Base-by-base conservation (phyloP, 2,329 filamentous ascomycete species). In the Colletotrichum sublineola region DNA sequence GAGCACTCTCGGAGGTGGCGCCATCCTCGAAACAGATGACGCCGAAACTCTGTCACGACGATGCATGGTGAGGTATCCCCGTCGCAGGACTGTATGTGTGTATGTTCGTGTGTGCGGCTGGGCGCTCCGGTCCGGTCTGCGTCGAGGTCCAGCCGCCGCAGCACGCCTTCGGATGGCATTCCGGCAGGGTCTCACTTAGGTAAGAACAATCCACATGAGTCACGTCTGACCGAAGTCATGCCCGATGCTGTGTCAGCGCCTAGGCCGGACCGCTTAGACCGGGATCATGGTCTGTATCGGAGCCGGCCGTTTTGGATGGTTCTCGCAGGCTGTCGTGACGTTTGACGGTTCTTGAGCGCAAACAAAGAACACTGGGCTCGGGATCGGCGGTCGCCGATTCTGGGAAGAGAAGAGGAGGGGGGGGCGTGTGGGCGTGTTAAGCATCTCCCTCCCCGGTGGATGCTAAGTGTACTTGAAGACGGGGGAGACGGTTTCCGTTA, bases 201-300 rank as follows among this genome's bases (percentile, higher is more conserved):
- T 40, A 20, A 42, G 24, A 29, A 24, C 5, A 1, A 15, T 24
- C 14, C 31, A 14, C 33, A 48, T 71, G 64, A 68, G 64, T 71
- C 68, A 58, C 40, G 57, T 56, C 57, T 63, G 57, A 29, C 50
- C 64, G 50, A 68, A 68, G 64, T 68, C 57, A 63, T 68, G 40
- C 64, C 33, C 63, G 67, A 29, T 40, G 63, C 63, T 53, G 62
- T 46, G 36, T 36, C 55, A 29, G 20, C 15, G 31, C 15, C 31
- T 12, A 12, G 53, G 33, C 33, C 53, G 38, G 11, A 38, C 33
- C 33, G 40, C 53, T 36, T 24, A 5, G 33, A 40, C 33, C 8
- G 15, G 63, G 29, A 42, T 24, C 8, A 12, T 18, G 15, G 14
- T 11, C 31, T 33, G 31, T 8, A 46, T 24, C 67, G 67, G 63